Percentiles rank a stretch among this genome's conserved stretches.
Conservation (phyloP, 2,329 filamentous ascomycete genomes). For the Coniochaeta ligniaria region DNA sequence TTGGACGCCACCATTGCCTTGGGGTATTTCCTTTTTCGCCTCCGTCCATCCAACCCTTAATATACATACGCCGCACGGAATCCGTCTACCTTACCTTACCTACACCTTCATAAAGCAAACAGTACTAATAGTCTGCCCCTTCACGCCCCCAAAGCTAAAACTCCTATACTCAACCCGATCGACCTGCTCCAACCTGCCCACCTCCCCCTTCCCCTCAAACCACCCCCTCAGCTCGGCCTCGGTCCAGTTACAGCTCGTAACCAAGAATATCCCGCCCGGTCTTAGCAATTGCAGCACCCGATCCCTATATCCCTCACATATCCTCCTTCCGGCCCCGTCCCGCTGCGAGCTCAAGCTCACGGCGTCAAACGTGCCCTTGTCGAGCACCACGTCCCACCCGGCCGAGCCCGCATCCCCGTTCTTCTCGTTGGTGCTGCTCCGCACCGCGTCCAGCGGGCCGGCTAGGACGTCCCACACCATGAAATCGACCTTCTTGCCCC, state of each 20-base stretch:
- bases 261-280: conserved; percentile 64
- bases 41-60: neutral
- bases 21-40: neutral
- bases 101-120: conserved; percentile 60
- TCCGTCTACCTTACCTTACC: neutral
- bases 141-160: conserved; percentile 83
- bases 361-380: conserved; percentile 97
- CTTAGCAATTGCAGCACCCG: conserved; percentile 63
- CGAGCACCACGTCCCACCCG: conserved; percentile 87
- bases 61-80: too few species aligned
- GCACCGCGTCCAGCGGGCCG: conserved; percentile 27
- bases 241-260: conserved; percentile 99
- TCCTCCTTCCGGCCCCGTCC: conserved; percentile 44
- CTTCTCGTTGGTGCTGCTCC: conserved; percentile 11
- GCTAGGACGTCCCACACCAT: conserved; percentile 57
- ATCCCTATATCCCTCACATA: conserved; percentile 68
- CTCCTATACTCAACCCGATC: conserved; percentile 72
- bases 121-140: conserved; percentile 84
- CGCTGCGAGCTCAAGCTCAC: conserved; percentile 65
- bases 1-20: neutral
- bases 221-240: conserved; percentile 75
- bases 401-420: conserved; percentile 9
- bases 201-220: conserved; percentile 49
- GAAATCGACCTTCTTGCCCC: conserved; percentile 29
- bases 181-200: conserved; percentile 47